Conservation (phyloP, 352 stramenopile genomes). For the Phytopythium sindhum region DNA sequence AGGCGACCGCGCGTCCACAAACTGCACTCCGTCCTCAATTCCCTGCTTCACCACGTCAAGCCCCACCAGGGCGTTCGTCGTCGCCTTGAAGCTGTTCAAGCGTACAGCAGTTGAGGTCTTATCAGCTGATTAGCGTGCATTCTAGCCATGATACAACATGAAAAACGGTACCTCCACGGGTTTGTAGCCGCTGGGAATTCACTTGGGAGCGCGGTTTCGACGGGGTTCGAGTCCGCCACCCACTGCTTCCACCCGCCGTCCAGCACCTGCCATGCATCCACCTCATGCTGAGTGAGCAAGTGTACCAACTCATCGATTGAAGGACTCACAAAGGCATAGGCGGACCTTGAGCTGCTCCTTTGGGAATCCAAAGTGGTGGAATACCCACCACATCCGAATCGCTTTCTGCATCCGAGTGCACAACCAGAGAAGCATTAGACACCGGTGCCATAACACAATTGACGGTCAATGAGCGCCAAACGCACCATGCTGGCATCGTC, state of each 20-base stretch:
- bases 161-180: not conserved
- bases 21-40: conserved; percentile 27
- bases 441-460: not conserved
- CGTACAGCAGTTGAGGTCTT: too few species aligned
- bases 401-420: conserved; percentile 32
- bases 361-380: conserved; percentile 69
- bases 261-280: conserved; percentile 33
- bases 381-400: conserved; percentile 78
- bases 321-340: not conserved
- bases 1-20: conserved; percentile 30
- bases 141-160: not conserved
- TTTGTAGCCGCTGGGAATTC: not conserved
- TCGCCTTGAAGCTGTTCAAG: conserved; percentile 4
- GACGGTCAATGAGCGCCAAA: not conserved
- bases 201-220: conserved; percentile 22
- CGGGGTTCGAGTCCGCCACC: conserved; percentile 38
- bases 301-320: not conserved
- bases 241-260: conserved; percentile 73
- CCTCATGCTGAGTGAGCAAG: not conserved
- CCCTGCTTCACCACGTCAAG: conserved; percentile 27
- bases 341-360: conserved; percentile 67
- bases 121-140: not conserved
- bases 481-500: conserved; percentile 62
- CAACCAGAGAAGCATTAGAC: not conserved
- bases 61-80: conserved; percentile 21